Base-by-base conservation (phyloP, 768 basidiomycete species). In the Podaxis sp. region DNA sequence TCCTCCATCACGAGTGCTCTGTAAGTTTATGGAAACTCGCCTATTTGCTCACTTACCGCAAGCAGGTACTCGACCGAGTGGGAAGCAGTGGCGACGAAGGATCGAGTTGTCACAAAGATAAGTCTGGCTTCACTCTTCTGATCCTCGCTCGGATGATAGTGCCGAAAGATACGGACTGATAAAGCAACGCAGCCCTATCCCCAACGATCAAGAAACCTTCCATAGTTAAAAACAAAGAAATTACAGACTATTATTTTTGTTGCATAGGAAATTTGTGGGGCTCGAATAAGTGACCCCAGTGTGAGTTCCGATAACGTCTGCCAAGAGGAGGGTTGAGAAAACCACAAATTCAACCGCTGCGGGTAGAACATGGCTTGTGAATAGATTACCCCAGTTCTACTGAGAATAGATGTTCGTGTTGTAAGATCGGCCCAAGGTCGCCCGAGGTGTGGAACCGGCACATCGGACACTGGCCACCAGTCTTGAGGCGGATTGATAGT, bases 151-250 rank as follows among this genome's bases (percentile, higher is more conserved):
- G 37, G 35, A 54, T 38, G 52, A 13, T 10, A 36, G 7, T 11
- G 50, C 52, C 52, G 52, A 54, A n/a, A 38, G 36, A 54, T 54
- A 23, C 52, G 52, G 52, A 54, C 16, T 54, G 23, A 35, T 35
- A 52, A 11, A 44, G 32, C 50, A 9, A 25, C 50, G 32, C 14
- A 52, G 28, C 50, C 18, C 52, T 5, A 54, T 23, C 16, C 21
- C 36, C 23, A 11, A 52, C 16, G 13, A 5, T 28, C 9, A 16
- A 36, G 11, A 16, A n/a, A 27, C 7, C 4, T 10, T 6, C 18
- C 35, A 18, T n/a, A 35, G 18, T 3, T 5, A 18, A 54, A 36
- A 7, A 32, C 32, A 32, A 32, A 23, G 16, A 13, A 2, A 44
- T 18, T 21, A 37, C 16, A 21, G 3, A 21, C 18, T 35, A n/a